Evolutionary conservation across 768 basidiomycete genomes (phyloP), one percentile per base, ranked within the genome.

Genomic region (Naganishia kalamii): DNA sequence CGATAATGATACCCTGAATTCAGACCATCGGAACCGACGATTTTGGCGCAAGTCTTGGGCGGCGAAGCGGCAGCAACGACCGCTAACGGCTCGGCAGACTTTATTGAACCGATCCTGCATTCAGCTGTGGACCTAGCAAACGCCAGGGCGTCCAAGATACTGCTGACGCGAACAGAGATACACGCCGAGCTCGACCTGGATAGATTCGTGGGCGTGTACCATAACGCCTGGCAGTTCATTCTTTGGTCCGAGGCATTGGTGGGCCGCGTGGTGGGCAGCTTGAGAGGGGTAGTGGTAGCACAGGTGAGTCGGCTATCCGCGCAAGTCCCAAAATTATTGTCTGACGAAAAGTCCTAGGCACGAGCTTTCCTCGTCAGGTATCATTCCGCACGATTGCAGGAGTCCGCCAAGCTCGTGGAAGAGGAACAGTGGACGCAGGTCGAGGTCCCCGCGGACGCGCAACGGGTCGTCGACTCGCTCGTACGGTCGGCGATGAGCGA

Each of bases 361-460:
- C 93, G 92, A 79, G 79, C 84, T 11, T 99, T 93, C 80, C 80
- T 99, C 29, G 86, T 88, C 72, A 78, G 81, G 0, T 97, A 93
- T 79, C 96, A 99, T 74, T 87, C 92, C 70, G 78, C 82, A 12
- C 83, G 88, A 57, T 84, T 98, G 47, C 84, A 86, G 2, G 83
- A 83, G 62, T 88, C 88, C 2, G 93, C 94, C 29, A 90, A 88
- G 75, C 80, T 90, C 29, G 94, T 99, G 8, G 92, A 98, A 76
- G 92, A 97, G 70, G 96, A 99, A 74, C 88, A 87, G 66, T 98
- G 96, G 96, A 85, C 82, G 65, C 88, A 88, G 17, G 82, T 85
- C 15, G 90, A 96, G 63, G 85, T 94, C 15, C 80, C 86, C 0
- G 72, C 80, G 4, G 68, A 80, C 4, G 78, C 89, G 29, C 94